Evolutionary conservation across 805 yeast genomes (phyloP), one percentile per base, ranked within the genome.

Genomic region (Lachancea lanzarotensis): DNA sequence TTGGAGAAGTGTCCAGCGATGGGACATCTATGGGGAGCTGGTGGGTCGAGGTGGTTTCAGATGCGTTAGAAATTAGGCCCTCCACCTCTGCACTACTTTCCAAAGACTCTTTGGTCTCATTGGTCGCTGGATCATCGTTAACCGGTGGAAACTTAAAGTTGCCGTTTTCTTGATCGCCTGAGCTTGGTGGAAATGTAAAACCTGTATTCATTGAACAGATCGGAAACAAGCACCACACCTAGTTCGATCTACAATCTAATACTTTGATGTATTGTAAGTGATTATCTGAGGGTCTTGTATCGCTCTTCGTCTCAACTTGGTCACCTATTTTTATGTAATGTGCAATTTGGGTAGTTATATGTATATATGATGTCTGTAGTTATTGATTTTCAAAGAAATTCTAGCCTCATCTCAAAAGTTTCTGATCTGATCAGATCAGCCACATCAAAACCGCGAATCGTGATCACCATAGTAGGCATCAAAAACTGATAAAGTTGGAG

Each of bases 201-300:
- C 55, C 58, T 7, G 60, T 48, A 20, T 57, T 56, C 66, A 61
- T 61, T 16, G 13, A 11, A n/a, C n/a, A 29, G 15, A 29, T 5
- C 31, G 7, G 15, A 4, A 29, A 29, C 31, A 13, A 29, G 31
- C 31, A 11, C 13, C 13, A 5, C 13, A 13, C 7, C 13, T 6
- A 12, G 5, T 29, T 11, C 31, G 15, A 29, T 29, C 15, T 29
- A 29, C 13, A 4, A 11, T 7, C 31, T 29, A 13, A 22, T 22
- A 22, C 8, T 22, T 8, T 22, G 25, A 22, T 6, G 25, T 8
- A 22, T 8, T 22, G 25, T 8, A 4, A 22, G 25, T 22, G 4
- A 22, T 22, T n/a, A n/a, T 22, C 25, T 8, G 4, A 22, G 8
- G 4, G 25, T 6, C 25, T 22, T 22, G 8, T 6, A 22, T 8